Evolutionary conservation across 2,329 filamentous ascomycete genomes (phyloP), one percentile per base, ranked within the genome.

Genomic region (Pseudogymnoascus sp.): DNA sequence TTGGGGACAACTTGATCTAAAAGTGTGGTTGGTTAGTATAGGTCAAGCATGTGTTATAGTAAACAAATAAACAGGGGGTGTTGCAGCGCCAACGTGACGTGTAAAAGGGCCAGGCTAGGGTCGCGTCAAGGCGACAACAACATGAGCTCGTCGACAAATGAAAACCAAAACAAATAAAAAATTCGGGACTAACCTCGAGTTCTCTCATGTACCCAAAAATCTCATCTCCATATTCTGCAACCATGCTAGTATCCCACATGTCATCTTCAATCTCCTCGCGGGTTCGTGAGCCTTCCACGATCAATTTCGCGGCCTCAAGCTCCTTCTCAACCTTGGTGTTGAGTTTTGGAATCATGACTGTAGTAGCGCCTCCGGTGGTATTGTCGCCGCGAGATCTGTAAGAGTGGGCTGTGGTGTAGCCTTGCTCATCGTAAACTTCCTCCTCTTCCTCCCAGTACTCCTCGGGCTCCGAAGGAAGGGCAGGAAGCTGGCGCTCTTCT

Each of bases 211-310:
- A 96, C 23, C 83, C 79, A 68, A 97, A 96, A 67, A 99, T 97
- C 68, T 99, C 94, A 13, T 96, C 90, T 55, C 88, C 88, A 69
- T 99, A 99, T 71, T 97, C 92, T 9, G 92, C 89, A 57, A 97
- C 94, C 94, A 99, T 97, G 71, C 89, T 96, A 33, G 92, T 90
- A 70, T 97, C 94, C 84, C 88, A 95, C 58, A 82, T 78, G 71
- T 97, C 92, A 65, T 96, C 92, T 63, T 95, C 89, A 45, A 91
- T 77, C 61, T 96, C 91, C 61, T 94, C 89, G 3, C 76, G 72
- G 0, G 83, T 84, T 28, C 69, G 63, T 15, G 65, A 52, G 21
- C 62, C 63, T 59, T 71, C 69, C 19, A 70, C 67, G 26, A 68
- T 48, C 19, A 65, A 61, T 48, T 67, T 67, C 15, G 85, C 84